A percentile compares a stretch with the other conserved stretches of the same genome.
phyloP scores from a whole-genome alignment of 2,329 filamentous ascomycete genomes.

The Diaporthe australafricana region DNA sequence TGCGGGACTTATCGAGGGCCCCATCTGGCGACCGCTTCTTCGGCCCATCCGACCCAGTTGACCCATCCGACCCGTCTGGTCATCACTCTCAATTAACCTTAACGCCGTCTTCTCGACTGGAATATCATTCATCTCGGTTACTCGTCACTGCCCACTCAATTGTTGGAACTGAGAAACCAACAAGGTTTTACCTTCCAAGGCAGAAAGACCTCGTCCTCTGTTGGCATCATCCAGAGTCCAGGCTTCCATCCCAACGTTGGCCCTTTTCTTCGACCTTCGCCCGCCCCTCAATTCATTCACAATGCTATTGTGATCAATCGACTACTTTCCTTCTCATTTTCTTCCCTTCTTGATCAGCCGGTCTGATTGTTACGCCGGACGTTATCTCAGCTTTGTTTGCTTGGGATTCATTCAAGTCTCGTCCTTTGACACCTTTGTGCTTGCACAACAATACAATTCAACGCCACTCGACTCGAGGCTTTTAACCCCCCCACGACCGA shows the following conservation, averaged over 20 bases:
- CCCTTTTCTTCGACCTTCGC: constrained; percentile 13
- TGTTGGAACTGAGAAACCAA: not conserved
- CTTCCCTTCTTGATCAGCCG: constrained; percentile 38
- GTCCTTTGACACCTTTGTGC: constrained; percentile 17
- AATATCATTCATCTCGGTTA: not conserved
- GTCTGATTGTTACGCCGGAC: constrained; percentile 37
- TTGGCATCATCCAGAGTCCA: constrained; percentile 16
- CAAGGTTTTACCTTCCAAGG: not conserved
- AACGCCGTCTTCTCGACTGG: not conserved
- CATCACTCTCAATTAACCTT: constrained; percentile 9
- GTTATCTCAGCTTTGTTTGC: constrained; percentile 33
- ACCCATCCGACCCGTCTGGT: not conserved
- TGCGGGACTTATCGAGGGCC: constrained; percentile 11
- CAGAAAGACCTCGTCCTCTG: constrained; percentile 26
- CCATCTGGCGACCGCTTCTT: constrained; percentile 18
- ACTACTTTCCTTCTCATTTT: constrained; percentile 21
- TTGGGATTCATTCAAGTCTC: constrained; percentile 19
- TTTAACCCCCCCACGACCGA: constrained; percentile 3
- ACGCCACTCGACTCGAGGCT: not conserved
- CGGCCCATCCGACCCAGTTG: constrained; percentile 22
- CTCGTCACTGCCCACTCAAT: constrained; percentile 8
- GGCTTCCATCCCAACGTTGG: not conserved
- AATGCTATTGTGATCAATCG: constrained; percentile 37
- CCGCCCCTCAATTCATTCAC: constrained; percentile 17
- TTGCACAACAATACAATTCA: constrained; percentile 30